Percentiles rank a stretch among this genome's conserved stretches.
These are phyloP conservation scores for Didymellaceae sp. DNA, from an alignment of 2,329 filamentous ascomycete species.

Conservation along the genomic window DNA sequence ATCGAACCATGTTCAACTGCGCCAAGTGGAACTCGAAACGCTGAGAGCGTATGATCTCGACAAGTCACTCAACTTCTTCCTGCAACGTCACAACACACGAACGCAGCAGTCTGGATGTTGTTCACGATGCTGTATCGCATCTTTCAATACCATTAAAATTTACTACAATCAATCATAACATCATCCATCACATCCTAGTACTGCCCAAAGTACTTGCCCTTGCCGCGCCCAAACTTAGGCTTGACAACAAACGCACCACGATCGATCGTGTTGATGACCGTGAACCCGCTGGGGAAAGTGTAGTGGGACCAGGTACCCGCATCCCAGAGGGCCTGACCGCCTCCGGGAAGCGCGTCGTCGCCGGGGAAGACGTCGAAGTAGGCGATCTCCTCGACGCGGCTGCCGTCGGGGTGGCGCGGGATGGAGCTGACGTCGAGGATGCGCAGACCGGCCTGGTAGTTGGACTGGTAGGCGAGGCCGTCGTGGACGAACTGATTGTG, in stretches of 20 bases:
- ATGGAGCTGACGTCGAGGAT: constrained; percentile 52
- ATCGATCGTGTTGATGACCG: constrained; percentile 60
- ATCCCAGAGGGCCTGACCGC: constrained; percentile 49
- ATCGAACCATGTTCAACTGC: no score
- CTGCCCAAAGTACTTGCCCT: constrained; percentile 36
- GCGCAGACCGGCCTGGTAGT: constrained; percentile 54
- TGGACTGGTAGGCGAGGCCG: constrained; percentile 51
- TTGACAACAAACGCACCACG: constrained; percentile 47
- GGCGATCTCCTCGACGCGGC: constrained; percentile 50
- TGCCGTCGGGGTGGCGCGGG: constrained; percentile 45
- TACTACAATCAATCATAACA: background rate
- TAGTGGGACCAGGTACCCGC: constrained; percentile 53
- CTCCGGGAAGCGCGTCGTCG: constrained; percentile 45
- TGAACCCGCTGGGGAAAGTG: constrained; percentile 50
- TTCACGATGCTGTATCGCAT: background rate
- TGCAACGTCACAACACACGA: no score
- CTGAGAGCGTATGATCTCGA: no score
- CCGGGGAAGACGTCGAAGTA: constrained; percentile 53
- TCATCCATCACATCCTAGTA: constrained; percentile 3
- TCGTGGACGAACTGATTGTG: constrained; percentile 56
- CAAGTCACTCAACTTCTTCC: no score
- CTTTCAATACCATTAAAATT: constrained; percentile 8
- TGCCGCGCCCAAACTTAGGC: constrained; percentile 33
- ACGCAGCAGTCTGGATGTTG: no score
- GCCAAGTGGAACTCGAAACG: no score